Conservation (phyloP, 345 rosid species). For the Hypericum perforatum region DNA sequence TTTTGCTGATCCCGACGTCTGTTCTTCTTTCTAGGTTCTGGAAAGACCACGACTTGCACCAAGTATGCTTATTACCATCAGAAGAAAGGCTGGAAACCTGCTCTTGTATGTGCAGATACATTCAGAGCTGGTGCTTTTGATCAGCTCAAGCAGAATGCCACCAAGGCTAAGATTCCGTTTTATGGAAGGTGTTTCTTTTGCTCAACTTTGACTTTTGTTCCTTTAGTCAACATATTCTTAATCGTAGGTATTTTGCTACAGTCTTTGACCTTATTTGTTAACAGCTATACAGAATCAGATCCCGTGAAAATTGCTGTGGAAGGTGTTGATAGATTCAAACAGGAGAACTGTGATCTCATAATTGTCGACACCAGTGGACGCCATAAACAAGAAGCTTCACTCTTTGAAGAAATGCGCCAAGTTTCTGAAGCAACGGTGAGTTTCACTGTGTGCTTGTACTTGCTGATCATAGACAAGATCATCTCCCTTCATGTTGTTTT, state of each 20-base stretch:
- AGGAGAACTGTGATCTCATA: slow-evolving; percentile 86
- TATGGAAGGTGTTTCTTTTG: slow-evolving; percentile 46
- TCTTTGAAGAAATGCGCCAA: slow-evolving; percentile 98
- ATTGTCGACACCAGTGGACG: slow-evolving; percentile 96
- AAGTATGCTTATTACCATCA: slow-evolving; percentile 83
- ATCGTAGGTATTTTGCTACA: neutral
- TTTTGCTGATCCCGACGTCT: neutral
- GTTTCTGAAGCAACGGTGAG: slow-evolving; percentile 90
- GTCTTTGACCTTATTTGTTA: neutral
- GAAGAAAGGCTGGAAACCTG: slow-evolving; percentile 81
- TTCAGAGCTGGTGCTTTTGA: slow-evolving; percentile 89
- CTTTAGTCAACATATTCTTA: slow-evolving; percentile 3
- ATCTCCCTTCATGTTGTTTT: neutral
- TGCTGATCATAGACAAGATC: slow-evolving; percentile 3
- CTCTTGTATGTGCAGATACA: slow-evolving; percentile 86
- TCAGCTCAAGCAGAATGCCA: slow-evolving; percentile 85
- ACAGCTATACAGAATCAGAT: slow-evolving; percentile 88
- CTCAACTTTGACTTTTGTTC: no score
- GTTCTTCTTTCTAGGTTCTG: slow-evolving; percentile 38
- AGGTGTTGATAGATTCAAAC: slow-evolving; percentile 83
- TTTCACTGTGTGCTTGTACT: neutral
- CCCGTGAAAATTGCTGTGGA: slow-evolving; percentile 92
- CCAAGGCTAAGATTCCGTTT: slow-evolving; percentile 77
- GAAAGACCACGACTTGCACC: slow-evolving; percentile 80
- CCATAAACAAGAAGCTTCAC: slow-evolving; percentile 91